Evolutionary conservation across 139 green algal species (phyloP), one percentile per base, ranked within the genome.

Genomic region (Chlamydomonas sp.): DNA sequence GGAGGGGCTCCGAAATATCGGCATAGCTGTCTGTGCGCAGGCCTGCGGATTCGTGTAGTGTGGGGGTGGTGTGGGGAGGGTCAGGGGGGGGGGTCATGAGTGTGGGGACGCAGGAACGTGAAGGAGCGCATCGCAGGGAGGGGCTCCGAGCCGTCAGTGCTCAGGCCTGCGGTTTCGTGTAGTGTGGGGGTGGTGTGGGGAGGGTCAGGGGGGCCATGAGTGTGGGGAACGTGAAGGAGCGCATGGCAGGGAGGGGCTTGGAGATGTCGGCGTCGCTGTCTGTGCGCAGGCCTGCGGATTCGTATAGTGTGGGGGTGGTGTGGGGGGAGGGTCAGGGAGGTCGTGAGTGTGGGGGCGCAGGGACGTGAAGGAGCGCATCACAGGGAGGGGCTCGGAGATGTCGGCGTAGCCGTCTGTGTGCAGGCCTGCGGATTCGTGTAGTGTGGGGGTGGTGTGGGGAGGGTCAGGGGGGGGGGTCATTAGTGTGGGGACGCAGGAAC

Each of bases 301-400:
- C 43, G 16, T 20, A 54, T 13, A 20, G 43, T 26, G 43, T 54
- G 20, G 43, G 43, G 13, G 43, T 54, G 43, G 43, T 20, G 43
- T 54, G 43, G 20, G 43, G 43, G 16, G 43, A 54, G 43, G 43
- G 16, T 54, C n/a, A n/a, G 58, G 68, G 71, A 93, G 73, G 73
- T 95, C 84, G 49, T 92, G 86, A 16, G 80, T 81, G 1, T 79
- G 83, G 3, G 96, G 71, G 2, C 90, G 74, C 69, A 96, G 64
- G 65, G 96, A 96, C 31, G 89, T 96, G 69, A 96, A 91, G 13
- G 77, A 75, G 5, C 87, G 81, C 82, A 96, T 85, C 4, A 79
- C 69, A 1, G 90, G 89, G 50, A 95, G 76, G 58, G 59, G 69
- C 30, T 69, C 69, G 2, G 28, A n/a, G 8, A 76, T 64, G 47